Conservation (phyloP, 2,329 filamentous ascomycete genomes). For the Venturia effusa region DNA sequence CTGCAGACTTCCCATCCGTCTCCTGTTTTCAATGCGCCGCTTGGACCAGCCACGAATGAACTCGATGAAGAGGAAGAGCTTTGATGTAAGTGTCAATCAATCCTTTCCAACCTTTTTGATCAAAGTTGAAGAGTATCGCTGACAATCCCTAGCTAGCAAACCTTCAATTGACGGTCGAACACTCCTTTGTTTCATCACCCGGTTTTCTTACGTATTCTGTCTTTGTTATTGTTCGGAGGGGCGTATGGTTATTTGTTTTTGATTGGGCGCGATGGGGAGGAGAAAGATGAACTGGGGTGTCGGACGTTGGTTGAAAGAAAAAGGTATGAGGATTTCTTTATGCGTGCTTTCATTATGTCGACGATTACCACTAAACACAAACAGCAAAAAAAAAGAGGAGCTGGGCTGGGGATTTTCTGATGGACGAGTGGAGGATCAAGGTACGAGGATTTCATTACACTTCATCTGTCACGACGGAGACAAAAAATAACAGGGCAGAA, state of each 20-base stretch:
- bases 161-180: not conserved
- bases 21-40: too few species aligned
- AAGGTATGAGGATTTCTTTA: not conserved
- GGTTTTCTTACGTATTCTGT: too few species aligned
- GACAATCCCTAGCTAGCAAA: not conserved
- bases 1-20: too few species aligned
- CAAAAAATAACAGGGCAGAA: not conserved
- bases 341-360: not conserved
- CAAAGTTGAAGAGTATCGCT: not conserved
- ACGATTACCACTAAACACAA: not conserved
- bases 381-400: not conserved
- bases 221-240: not conserved
- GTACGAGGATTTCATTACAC: not conserved
- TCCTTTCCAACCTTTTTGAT: not conserved
- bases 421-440: not conserved
- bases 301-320: not conserved
- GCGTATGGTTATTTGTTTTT: not conserved
- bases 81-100: not conserved
- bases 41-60: too few species aligned
- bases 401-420: not conserved
- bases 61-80: not conserved
- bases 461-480: not conserved
- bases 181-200: not conserved
- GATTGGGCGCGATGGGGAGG: not conserved
- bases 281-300: not conserved